Evolutionary conservation across 495 filamentous ascomycete species (phyloP), one percentile per base, ranked within the genome.

Genomic region (Penicillium salamii): DNA sequence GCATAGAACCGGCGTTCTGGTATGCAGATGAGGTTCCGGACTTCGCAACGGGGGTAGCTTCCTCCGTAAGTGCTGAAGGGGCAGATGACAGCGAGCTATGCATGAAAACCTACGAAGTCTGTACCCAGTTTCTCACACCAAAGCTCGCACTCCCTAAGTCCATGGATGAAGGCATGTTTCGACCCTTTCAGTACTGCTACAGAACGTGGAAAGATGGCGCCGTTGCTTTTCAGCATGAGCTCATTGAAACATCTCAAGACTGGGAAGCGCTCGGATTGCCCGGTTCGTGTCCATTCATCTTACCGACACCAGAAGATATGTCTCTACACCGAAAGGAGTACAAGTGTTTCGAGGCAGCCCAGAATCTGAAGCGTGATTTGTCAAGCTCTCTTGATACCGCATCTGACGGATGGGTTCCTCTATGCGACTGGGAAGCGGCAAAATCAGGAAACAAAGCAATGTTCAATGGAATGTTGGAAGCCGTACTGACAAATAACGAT

Each of bases 121-220:
- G 34, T 36, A 36, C 34, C 34, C 34, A 36, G 34, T 36, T 14
- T 17, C 34, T 36, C n/a, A 36, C 14, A 15, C 34, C 34, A 36
- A 36, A 36, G 23, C 23, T 26, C 23, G 23, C 23, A 26, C 23
- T 26, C 23, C 23, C 23, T 17, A 36, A 7, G 34, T 36, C 34
- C 13, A 36, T 36, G 34, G 12, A 36, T 36, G 34, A 36, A 26
- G 23, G 23, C 23, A 26, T 76, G 9, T 65, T 75, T 49, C 63
- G 71, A 49, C 72, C 65, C 18, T 72, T 71, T 51, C 62, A 53
- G 26, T 73, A 74, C 53, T 65, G 65, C 54, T 67, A 71, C 55
- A 63, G 65, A 43, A 70, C 67, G n/a, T 77, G 68, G 65, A 70
- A 65, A 54, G 68, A 75, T 54, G 65, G 73, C 20, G 67, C 64